phyloP scores from a whole-genome alignment of 2,329 filamentous ascomycete genomes.

The Oidium heveae region DNA sequence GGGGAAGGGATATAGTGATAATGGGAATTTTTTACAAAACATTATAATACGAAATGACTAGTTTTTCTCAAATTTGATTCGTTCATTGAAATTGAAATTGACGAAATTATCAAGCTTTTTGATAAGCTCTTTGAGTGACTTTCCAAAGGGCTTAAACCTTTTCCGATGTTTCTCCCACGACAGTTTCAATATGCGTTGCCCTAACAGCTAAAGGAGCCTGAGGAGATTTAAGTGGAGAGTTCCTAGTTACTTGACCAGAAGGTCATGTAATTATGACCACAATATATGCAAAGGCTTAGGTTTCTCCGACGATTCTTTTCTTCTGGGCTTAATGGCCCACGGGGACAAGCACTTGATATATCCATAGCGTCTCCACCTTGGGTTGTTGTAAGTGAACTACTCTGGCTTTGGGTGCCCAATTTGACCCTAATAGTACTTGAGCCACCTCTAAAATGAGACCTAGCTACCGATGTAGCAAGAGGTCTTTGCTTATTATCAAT shows the following conservation, averaged over 20 bases:
- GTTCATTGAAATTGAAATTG: background rate
- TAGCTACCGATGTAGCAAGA: background rate
- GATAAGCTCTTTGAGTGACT: background rate
- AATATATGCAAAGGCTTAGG: background rate
- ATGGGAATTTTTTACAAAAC: background rate
- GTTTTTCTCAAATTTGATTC: background rate
- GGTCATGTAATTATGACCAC: background rate
- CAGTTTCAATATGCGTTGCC: background rate
- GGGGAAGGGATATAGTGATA: background rate
- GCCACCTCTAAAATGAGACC: too few species aligned
- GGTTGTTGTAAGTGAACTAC: background rate
- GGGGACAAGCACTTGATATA: background rate
- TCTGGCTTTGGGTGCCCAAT: background rate
- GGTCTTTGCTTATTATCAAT: background rate
- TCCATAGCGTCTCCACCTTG: background rate
- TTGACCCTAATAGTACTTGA: too few species aligned
- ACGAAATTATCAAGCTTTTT: background rate
- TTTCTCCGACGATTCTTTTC: background rate
- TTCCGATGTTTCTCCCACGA: background rate
- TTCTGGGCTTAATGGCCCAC: background rate
- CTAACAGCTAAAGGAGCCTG: background rate
- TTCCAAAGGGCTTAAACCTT: background rate
- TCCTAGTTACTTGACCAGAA: too few species aligned
- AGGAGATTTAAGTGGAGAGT: background rate
- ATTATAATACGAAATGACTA: background rate